These are phyloP conservation scores for Hymenoscyphus occultus DNA, from an alignment of 2,329 filamentous ascomycete species.

Conservation along the genomic window DNA sequence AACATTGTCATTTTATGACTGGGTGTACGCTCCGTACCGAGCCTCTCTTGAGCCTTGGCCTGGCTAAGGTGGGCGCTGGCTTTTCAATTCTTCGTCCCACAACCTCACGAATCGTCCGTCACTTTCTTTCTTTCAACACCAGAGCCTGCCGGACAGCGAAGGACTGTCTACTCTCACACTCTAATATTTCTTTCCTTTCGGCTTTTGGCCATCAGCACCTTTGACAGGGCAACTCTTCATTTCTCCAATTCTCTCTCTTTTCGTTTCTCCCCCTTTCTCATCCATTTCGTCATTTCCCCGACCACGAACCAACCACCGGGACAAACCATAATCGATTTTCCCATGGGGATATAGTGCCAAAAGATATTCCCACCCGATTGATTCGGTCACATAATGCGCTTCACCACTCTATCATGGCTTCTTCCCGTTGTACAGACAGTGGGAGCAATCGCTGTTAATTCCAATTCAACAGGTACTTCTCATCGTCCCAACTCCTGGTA, in stretches of 20 bases:
- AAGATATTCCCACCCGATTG: conserved; percentile 2
- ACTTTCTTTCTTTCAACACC: conserved; percentile 16
- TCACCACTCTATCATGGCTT: conserved; percentile 26
- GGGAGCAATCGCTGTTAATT: conserved; percentile 28
- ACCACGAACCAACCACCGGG: neutral
- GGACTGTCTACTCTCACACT: conserved; percentile 16
- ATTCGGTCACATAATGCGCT: conserved; percentile 25
- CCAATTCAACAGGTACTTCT: conserved; percentile 28
- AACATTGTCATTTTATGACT: conserved; percentile 3
- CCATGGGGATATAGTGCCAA: conserved; percentile 10
- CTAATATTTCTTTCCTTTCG: conserved; percentile 11
- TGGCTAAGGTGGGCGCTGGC: neutral
- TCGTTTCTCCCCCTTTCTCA: neutral
- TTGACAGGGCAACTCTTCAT: conserved; percentile 29
- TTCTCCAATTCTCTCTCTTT: conserved; percentile 12
- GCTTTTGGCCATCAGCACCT: conserved; percentile 24
- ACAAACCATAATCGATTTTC: conserved; percentile 6
- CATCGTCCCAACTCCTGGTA: neutral
- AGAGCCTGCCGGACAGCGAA: conserved; percentile 22
- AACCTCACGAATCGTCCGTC: conserved; percentile 3
- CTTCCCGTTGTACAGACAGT: conserved; percentile 19
- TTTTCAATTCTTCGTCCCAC: conserved; percentile 7
- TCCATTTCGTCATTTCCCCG: neutral
- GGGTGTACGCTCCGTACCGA: neutral
- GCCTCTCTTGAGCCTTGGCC: neutral